Base-by-base conservation (phyloP, 257 asterid species). In the Misopates orontium region DNA sequence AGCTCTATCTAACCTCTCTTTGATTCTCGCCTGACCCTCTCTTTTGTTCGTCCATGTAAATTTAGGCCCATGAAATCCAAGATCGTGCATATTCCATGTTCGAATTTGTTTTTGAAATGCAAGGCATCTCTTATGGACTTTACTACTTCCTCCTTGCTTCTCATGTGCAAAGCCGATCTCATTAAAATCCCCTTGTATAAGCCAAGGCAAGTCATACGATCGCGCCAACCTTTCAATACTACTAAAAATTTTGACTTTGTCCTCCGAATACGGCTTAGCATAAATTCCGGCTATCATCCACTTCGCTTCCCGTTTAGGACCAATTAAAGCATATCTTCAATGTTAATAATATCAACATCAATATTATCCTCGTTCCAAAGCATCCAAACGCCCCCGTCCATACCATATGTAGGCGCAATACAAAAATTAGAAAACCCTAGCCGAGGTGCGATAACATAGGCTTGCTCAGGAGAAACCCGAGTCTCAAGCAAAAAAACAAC, bases 21-120 rank as follows among this genome's bases (percentile, higher is more conserved):
- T 9, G 22, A 49, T 49, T 4, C 6, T 9, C 1, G 16, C 19
- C 21, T 19, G 8, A 16, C 5, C 3, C 10, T 49, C 55, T 18
- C 55, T 16, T n/a, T 49, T 49, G 18, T 49, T 49, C 5, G 55
- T 49, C 55, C 55, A 49, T 4, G 55, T 49, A n/a, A 49, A 49
- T 13, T 49, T 49, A 49, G 55, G 18, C 3, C 36, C 55, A 15
- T 1, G 10, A 12, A 6, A 49, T 9, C 55, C 55, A 18, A 16
- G 18, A 49, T 49, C 55, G 5, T 9, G 5, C 10, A 49, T 49
- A 49, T 18, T 49, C 3, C 36, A 28, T 7, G n/a, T n/a, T n/a
- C n/a, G n/a, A n/a, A n/a, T n/a, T n/a, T n/a, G n/a, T n/a, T n/a
- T n/a, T n/a, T n/a, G n/a, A n/a, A n/a, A n/a, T n/a, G n/a, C n/a